Evolutionary conservation across 2,329 filamentous ascomycete genomes (phyloP).

Genomic region (Botryotinia convoluta): DNA sequence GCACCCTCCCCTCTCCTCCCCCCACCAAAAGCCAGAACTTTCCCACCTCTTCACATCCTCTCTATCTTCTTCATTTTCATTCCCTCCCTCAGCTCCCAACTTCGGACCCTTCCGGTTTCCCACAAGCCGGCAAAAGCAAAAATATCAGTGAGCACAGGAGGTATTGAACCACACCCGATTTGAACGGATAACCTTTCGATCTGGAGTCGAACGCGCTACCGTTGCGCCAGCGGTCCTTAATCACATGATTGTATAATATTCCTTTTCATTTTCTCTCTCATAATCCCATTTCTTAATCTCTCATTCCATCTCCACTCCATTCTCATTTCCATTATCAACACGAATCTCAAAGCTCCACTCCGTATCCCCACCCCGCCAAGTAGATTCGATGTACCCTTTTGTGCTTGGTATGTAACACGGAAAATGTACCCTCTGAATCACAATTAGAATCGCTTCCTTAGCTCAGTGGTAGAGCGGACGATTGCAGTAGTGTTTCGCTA

Average conservation of each 20-base stretch:
- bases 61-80: neutral
- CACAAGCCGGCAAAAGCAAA: neutral
- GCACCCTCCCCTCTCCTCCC: neutral
- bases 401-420: fast-evolving
- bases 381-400: fast-evolving
- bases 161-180: slow-evolving; percentile 35
- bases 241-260: neutral
- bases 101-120: fast-evolving
- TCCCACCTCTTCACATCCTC: neutral
- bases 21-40: neutral
- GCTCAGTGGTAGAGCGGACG: slow-evolving; percentile 19
- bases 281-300: fast-evolving
- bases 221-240: slow-evolving; percentile 26
- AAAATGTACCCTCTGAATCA: fast-evolving
- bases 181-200: slow-evolving; percentile 38
- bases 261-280: fast-evolving
- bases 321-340: neutral
- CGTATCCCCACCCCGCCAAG: neutral
- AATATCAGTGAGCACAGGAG: neutral
- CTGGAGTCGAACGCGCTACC: slow-evolving; percentile 36
- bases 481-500: neutral
- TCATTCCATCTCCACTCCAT: neutral
- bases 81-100: neutral
- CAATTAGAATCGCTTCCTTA: neutral
- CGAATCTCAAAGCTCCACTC: neutral